Percentiles rank a stretch among this genome's conserved stretches.
These are phyloP conservation scores for Diplodia intermedia DNA, from an alignment of 2,329 filamentous ascomycete species.

Conservation along the genomic window DNA sequence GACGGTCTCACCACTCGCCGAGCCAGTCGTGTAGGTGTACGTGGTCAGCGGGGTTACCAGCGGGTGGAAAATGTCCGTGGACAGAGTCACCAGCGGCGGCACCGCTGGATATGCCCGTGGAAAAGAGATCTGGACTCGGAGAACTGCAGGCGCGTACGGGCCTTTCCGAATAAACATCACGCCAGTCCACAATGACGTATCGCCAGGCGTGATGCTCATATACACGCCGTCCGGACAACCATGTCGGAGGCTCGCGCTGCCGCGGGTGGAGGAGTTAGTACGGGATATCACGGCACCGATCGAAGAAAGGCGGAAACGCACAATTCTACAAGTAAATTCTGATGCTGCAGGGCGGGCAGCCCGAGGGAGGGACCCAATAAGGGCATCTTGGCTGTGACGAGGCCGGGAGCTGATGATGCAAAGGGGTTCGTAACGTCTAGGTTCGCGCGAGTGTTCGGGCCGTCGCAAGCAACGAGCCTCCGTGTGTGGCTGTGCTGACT, in stretches of 20 bases:
- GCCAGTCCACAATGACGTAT: slow-evolving; percentile 85
- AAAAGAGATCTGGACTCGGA: slow-evolving; percentile 91
- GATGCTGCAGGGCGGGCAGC: slow-evolving; percentile 65
- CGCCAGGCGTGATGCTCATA: slow-evolving; percentile 80
- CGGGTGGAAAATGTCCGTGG: slow-evolving; percentile 93
- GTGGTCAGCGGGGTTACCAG: slow-evolving; percentile 92
- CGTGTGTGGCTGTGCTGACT: slow-evolving; percentile 5
- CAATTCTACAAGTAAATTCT: slow-evolving; percentile 84
- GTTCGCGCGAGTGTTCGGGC: slow-evolving; percentile 16
- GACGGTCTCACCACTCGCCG: slow-evolving; percentile 74
- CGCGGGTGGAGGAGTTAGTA: slow-evolving; percentile 10
- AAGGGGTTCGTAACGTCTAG: slow-evolving; percentile 15
- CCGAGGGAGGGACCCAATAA: slow-evolving; percentile 24
- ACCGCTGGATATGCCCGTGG: slow-evolving; percentile 78
- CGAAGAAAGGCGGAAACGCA: slow-evolving; percentile 54
- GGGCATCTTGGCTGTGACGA: slow-evolving; percentile 28
- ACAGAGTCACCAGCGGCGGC: slow-evolving; percentile 85
- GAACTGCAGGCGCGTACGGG: slow-evolving; percentile 84
- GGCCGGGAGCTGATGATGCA: slow-evolving; percentile 21
- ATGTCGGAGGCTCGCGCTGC: slow-evolving; percentile 79
- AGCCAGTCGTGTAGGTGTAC: slow-evolving; percentile 85
- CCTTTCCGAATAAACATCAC: slow-evolving; percentile 90
- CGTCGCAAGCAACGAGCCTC: background rate
- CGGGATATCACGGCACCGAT: background rate
- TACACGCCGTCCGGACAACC: slow-evolving; percentile 87